Conservation (phyloP, 164 flowering plant species). For the Liriodendron chinense region DNA sequence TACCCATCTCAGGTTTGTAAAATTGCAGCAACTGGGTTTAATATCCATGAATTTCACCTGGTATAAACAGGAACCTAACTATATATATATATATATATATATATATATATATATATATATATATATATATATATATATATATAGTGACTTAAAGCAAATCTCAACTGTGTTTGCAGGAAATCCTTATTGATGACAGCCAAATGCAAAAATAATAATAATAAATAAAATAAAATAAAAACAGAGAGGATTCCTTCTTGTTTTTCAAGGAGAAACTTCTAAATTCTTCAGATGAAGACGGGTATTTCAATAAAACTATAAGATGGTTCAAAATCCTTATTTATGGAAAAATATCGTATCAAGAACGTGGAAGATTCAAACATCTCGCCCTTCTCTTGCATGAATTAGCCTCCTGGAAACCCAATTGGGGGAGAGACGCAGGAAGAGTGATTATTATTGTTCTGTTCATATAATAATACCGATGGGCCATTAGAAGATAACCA, state of each 20-base stretch:
- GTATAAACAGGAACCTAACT: not conserved
- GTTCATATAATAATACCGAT: not conserved
- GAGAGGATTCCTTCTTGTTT: not conserved
- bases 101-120: too few relatives aligned
- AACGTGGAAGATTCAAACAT: not conserved
- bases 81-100: too few relatives aligned
- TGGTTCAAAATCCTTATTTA: not conserved
- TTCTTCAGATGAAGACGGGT: not conserved
- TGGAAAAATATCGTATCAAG: not conserved
- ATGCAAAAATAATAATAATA: not conserved
- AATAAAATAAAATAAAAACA: not conserved
- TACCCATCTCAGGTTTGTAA: not conserved
- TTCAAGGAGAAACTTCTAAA: not conserved
- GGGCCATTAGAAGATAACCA: not conserved
- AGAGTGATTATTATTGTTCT: not conserved
- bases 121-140: too few relatives aligned
- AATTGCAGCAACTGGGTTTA: not conserved
- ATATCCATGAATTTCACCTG: not conserved
- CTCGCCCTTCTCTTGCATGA: not conserved
- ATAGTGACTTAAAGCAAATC: not conserved
- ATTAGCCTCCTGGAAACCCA: not conserved
- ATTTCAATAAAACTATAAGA: not conserved
- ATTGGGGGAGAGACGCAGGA: not conserved
- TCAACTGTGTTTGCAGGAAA: not conserved
- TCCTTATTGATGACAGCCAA: not conserved